Conservation (phyloP, 768 basidiomycete genomes). For the Hypsizygus marmoreus region DNA sequence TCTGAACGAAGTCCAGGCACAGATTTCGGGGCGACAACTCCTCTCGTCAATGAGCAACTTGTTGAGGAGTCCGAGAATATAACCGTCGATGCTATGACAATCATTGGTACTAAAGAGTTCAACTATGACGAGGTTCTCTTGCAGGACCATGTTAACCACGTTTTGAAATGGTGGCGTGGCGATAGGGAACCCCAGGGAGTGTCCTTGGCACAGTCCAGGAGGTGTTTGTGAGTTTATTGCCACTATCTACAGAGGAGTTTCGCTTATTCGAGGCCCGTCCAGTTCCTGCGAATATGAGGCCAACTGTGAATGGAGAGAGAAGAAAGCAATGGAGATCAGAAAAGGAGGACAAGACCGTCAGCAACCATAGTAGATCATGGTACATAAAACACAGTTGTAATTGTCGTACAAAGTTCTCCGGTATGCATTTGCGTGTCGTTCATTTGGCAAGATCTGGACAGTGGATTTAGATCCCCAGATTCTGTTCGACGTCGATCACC, state of each 20-base stretch:
- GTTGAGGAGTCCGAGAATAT: constrained; percentile 6
- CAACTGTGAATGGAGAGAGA: constrained; percentile 82
- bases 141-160: constrained; percentile 49
- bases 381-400: too few relatives aligned
- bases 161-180: constrained; percentile 79
- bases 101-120: constrained; percentile 72
- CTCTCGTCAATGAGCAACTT: not conserved
- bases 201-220: constrained; percentile 50
- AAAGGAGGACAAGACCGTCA: constrained; percentile 1
- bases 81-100: constrained; percentile 28
- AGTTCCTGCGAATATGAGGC: constrained; percentile 74
- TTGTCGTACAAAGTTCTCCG: too few relatives aligned
- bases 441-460: too few relatives aligned
- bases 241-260: not conserved
- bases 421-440: not conserved
- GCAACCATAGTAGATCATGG: too few relatives aligned
- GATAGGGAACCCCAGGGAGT: constrained; percentile 72
- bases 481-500: too few relatives aligned
- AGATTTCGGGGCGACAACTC: not conserved
- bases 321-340: constrained; percentile 44
- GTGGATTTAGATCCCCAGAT: too few relatives aligned
- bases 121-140: constrained; percentile 53
- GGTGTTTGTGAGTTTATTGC: constrained; percentile 68
- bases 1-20: too few relatives aligned
- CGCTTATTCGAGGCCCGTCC: not conserved